Evolutionary conservation across 371 early-diverging fungal species (phyloP).

Genomic region (Encephalitozoon intestinalis): DNA sequence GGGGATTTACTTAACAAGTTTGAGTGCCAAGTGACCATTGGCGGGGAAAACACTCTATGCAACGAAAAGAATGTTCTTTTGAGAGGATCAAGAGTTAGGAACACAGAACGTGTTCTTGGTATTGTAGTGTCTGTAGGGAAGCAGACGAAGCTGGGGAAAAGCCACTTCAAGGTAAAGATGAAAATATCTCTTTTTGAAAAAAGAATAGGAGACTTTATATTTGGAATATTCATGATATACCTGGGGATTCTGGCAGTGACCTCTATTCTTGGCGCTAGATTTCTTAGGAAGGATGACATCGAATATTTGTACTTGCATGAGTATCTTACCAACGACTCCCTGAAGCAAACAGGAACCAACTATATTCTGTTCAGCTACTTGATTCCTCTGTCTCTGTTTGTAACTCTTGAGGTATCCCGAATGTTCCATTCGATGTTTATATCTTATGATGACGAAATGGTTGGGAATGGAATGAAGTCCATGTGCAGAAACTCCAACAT

Average conservation of each 20-base stretch:
- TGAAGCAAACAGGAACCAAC: constrained; percentile 55
- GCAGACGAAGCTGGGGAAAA: constrained; percentile 74
- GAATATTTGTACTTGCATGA: constrained; percentile 26
- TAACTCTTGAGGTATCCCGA: constrained; percentile 72
- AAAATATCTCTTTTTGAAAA: constrained; percentile 47
- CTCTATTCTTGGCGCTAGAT: constrained; percentile 44
- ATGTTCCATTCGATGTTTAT: constrained; percentile 70
- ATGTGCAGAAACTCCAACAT: constrained; percentile 75
- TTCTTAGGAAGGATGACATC: constrained; percentile 36
- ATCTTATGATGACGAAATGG: constrained; percentile 48
- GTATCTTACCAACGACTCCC: background rate
- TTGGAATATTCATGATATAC: constrained; percentile 50
- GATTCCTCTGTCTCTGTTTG: constrained; percentile 86
- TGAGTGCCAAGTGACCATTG: constrained; percentile 25
- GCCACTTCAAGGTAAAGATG: constrained; percentile 66
- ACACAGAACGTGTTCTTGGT: constrained; percentile 75
- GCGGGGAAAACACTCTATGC: constrained; percentile 62
- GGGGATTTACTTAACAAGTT: constrained; percentile 41
- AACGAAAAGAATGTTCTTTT: constrained; percentile 72
- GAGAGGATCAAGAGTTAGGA: constrained; percentile 75
- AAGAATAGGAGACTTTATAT: constrained; percentile 31
- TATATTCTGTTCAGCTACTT: constrained; percentile 62
- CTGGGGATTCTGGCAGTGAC: constrained; percentile 49
- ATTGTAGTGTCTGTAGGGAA: constrained; percentile 75
- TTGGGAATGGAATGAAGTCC: constrained; percentile 68